phyloP scores from a whole-genome alignment of 805 yeast species.

The Nakazawaea wickerhamii region DNA sequence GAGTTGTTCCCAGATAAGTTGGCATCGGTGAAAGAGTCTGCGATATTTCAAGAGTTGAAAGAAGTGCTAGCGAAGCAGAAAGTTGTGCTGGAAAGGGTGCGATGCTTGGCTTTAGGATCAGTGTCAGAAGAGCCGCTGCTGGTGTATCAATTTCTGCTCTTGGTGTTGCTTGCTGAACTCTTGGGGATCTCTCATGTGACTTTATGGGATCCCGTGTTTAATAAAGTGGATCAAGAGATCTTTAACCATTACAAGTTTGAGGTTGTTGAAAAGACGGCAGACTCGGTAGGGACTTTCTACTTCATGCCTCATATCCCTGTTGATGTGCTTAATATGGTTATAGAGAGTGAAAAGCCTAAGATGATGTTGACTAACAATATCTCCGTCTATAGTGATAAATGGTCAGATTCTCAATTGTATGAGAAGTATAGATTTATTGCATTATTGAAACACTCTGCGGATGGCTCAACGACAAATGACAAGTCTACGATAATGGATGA shows the following conservation, averaged over 20 bases:
- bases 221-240: constrained; percentile 18
- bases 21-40: constrained; percentile 10
- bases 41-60: constrained; percentile 12
- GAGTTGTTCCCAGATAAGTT: constrained; percentile 3
- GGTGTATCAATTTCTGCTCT: constrained; percentile 23
- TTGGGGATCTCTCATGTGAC: constrained; percentile 16
- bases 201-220: constrained; percentile 29
- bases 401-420: constrained; percentile 22
- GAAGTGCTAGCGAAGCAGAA: constrained; percentile 12
- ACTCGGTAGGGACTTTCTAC: constrained; percentile 14
- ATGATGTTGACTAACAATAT: constrained; percentile 27
- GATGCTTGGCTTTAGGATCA: constrained; percentile 28
- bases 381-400: constrained; percentile 22
- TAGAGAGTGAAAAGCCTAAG: constrained; percentile 19
- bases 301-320: constrained; percentile 32
- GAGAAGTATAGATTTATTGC: constrained; percentile 25
- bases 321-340: constrained; percentile 21
- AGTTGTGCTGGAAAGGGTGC: background rate
- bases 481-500: background rate
- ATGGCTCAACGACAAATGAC: background rate
- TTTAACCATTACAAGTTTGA: constrained; percentile 13
- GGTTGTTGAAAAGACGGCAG: constrained; percentile 11
- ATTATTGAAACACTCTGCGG: constrained; percentile 3
- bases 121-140: constrained; percentile 20
- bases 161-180: constrained; percentile 15